These are phyloP conservation scores for Magnusiomyces clavatus DNA, from an alignment of 1,139 yeast species.

Conservation along the genomic window DNA sequence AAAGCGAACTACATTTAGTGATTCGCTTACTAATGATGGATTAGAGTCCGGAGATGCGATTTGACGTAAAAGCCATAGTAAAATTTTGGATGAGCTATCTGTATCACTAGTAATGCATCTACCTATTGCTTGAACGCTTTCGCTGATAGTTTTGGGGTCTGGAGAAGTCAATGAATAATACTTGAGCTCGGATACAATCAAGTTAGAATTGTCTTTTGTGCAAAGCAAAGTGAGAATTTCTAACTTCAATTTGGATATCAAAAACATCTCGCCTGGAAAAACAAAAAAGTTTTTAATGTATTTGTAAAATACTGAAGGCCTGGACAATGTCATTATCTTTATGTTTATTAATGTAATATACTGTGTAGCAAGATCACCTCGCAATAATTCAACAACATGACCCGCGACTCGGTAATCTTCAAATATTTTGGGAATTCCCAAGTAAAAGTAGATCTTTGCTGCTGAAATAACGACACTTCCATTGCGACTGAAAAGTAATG, in stretches of 20 bases:
- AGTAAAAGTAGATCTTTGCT: conserved; percentile 45
- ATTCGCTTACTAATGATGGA: conserved; percentile 43
- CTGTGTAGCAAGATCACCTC: conserved; percentile 31
- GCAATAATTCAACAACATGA: conserved; percentile 41
- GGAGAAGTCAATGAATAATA: conserved; percentile 46
- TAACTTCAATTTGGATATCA: conserved; percentile 50
- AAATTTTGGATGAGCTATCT: conserved; percentile 23
- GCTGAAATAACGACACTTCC: conserved; percentile 59
- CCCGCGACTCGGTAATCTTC: conserved; percentile 43
- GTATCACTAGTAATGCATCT: conserved; percentile 39
- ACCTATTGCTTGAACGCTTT: conserved; percentile 54
- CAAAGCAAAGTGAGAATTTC: conserved; percentile 54
- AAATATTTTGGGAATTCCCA: conserved; percentile 48
- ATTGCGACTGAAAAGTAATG: conserved; percentile 44
- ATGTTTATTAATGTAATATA: conserved; percentile 30
- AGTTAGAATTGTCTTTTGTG: conserved; percentile 43
- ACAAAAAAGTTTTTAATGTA: conserved; percentile 49
- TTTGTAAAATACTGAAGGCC: conserved; percentile 42
- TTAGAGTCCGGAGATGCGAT: conserved; percentile 26
- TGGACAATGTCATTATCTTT: conserved; percentile 32
- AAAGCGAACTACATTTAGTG: conserved; percentile 61
- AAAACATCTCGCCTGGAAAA: conserved; percentile 46
- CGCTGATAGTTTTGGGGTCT: conserved; percentile 38
- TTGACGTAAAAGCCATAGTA: conserved; percentile 42
- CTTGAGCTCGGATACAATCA: conserved; percentile 59